Percentiles rank a stretch among this genome's conserved stretches.
Evolutionary conservation across 257 asterid genomes (phyloP).

Genomic region (Salvia rosmarinus): DNA sequence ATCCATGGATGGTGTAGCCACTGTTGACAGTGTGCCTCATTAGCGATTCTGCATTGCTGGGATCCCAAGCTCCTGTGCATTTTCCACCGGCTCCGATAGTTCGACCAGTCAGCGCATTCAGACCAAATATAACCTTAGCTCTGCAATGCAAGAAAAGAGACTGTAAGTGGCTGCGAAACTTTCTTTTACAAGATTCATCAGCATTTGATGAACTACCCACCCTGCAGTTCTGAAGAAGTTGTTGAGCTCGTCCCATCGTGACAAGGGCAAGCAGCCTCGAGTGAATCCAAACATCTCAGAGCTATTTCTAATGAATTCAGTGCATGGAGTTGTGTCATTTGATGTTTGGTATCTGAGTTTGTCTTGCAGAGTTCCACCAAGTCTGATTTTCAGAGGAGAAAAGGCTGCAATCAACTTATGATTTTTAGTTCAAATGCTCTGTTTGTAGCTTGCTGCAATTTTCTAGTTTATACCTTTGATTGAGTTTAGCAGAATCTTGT

Average conservation of each 20-base stretch:
- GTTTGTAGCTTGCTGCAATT: background rate
- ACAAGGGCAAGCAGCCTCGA: slow-evolving; percentile 74
- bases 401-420: slow-evolving; percentile 58
- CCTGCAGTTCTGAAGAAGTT: slow-evolving; percentile 64
- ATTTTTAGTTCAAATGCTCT: slow-evolving; percentile 21
- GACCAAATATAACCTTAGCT: slow-evolving; percentile 71
- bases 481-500: slow-evolving; percentile 61
- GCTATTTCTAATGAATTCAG: slow-evolving; percentile 42
- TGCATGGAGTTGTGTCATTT: slow-evolving; percentile 50
- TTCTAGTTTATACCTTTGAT: slow-evolving; percentile 58
- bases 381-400: slow-evolving; percentile 74
- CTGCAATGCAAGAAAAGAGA: slow-evolving; percentile 41
- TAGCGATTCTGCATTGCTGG: slow-evolving; percentile 73
- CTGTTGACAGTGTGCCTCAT: slow-evolving; percentile 58
- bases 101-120: slow-evolving; percentile 72
- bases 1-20: slow-evolving; percentile 58
- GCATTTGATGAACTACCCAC: slow-evolving; percentile 38
- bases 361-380: slow-evolving; percentile 93
- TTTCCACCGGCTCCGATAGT: slow-evolving; percentile 46
- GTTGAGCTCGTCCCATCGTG: slow-evolving; percentile 83
- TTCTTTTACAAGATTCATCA: background rate
- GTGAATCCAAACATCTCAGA: slow-evolving; percentile 68
- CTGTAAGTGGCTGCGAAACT: background rate
- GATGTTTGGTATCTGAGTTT: slow-evolving; percentile 60
- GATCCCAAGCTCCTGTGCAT: slow-evolving; percentile 71